Conservation (phyloP, 2,329 filamentous ascomycete species). For the Botryosphaeria dothidea region DNA sequence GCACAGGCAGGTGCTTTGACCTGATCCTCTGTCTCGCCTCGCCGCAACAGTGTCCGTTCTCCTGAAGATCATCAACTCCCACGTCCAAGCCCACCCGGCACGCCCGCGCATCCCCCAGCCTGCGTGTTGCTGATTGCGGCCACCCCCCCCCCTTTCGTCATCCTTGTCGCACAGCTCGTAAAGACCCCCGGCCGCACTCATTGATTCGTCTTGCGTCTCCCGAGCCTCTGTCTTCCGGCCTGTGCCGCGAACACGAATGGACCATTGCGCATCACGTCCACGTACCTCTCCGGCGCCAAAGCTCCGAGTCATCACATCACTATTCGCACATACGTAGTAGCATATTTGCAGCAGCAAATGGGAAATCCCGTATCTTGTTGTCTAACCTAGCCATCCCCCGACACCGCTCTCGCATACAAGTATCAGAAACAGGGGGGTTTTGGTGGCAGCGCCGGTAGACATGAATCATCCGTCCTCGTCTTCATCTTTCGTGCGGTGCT, state of each 20-base stretch:
- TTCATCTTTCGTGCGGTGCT: neutral
- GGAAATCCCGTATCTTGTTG: neutral
- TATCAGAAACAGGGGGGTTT: neutral
- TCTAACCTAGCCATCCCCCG: neutral
- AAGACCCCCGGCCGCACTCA: neutral
- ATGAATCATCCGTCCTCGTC: constrained; percentile 15
- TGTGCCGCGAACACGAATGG: neutral
- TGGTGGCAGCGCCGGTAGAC: neutral
- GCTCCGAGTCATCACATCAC: neutral
- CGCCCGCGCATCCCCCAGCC: constrained; percentile 5
- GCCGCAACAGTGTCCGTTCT: neutral
- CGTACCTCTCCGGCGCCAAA: neutral
- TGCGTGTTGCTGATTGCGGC: neutral
- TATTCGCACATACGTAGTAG: neutral
- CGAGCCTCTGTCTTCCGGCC: neutral
- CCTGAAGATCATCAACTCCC: constrained; percentile 7
- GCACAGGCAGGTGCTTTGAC: neutral
- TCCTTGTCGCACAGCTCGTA: neutral
- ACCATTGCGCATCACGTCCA: neutral
- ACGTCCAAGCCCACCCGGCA: neutral
- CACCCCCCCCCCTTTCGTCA: neutral
- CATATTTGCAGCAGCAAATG: neutral
- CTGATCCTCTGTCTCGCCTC: neutral
- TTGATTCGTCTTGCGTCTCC: constrained; percentile 4
- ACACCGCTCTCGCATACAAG: neutral